Base-by-base conservation (phyloP, 106 monocot species). In the Agapanthus africanus region DNA sequence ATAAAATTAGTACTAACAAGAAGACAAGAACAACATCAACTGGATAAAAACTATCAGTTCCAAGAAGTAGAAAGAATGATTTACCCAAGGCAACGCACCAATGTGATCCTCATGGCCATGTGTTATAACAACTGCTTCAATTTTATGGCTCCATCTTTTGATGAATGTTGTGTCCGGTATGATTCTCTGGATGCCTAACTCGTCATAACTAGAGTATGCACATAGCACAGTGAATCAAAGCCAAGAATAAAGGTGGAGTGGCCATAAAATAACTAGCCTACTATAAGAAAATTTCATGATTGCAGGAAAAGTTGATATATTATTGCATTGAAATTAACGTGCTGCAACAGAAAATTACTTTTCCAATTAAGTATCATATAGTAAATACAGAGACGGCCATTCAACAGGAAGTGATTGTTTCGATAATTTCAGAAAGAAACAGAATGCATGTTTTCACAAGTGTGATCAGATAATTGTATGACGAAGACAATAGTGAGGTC, bases 81-180 rank as follows among this genome's bases (percentile, higher is more conserved):
- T 84, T 92, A 99, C 99, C 99, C 99, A 99, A 66, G 99, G 99
- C 87, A 99, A 93, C 62, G 99, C 99, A 81, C 99, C 99, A 76
- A 99, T 99, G 83, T 99, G 99, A 80, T 99, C 99, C 85, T 99
- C 99, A 59, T 99, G 99, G 49, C 99, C 99, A 83, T 99, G 99
- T 26, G 99, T 99, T 52, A 99, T 93, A 18, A 99, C 71, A 54
- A 99, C 82, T 65, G 93, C 99, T 76, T 99, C 99, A 83, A 99
- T 99, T 76, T 99, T 99, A 70, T 93, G 90, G 70, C 90, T 99
- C 99, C 99, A 99, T 74, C 74, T 93, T 79, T 80, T 90, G 22
- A 99, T 93, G 68, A 99, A 99, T 67, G 92, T 81, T 50, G 93
- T 99, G 65, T 99, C 99, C 46, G 99, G 99, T 77, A 90, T 73